These are phyloP conservation scores for Talaromyces wortmannii DNA, from an alignment of 495 filamentous ascomycete genomes.

Conservation along the genomic window DNA sequence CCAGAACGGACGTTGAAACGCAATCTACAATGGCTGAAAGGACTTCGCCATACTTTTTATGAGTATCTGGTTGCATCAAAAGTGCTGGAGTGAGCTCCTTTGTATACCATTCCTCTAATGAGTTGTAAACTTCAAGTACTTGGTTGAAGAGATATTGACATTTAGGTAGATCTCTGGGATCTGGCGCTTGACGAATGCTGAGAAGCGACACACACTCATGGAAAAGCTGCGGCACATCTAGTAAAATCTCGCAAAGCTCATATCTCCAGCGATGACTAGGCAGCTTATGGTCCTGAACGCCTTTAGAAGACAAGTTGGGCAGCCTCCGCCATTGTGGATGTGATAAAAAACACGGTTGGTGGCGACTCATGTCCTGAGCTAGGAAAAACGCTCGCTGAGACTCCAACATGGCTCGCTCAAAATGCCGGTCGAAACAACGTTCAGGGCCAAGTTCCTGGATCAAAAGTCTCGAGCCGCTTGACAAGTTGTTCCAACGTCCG, in stretches of 20 bases:
- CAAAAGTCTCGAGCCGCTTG: neutral
- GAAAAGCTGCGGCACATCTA: slow-evolving; percentile 1
- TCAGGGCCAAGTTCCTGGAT: neutral
- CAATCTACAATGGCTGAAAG: slow-evolving; percentile 1
- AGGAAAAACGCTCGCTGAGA: neutral
- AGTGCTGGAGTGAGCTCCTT: neutral
- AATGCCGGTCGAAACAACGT: neutral
- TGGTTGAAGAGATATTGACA: neutral
- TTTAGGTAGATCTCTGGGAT: neutral
- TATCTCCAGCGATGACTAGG: neutral
- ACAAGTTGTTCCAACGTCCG: slow-evolving; percentile 1
- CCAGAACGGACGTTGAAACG: neutral
- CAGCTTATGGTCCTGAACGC: neutral
- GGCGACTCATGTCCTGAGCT: neutral
- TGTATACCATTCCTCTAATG: neutral
- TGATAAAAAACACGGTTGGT: neutral
- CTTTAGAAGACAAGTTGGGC: neutral
- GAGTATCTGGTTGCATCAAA: neutral
- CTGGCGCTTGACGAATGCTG: neutral
- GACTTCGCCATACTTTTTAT: neutral
- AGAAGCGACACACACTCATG: neutral
- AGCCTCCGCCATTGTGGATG: neutral
- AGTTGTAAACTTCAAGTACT: neutral
- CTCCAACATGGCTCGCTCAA: slow-evolving; percentile 1
- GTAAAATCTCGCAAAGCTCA: neutral